Base-by-base conservation (phyloP, 225 moss, liverwort and hornwort genomes). In the Climacium dendroides region DNA sequence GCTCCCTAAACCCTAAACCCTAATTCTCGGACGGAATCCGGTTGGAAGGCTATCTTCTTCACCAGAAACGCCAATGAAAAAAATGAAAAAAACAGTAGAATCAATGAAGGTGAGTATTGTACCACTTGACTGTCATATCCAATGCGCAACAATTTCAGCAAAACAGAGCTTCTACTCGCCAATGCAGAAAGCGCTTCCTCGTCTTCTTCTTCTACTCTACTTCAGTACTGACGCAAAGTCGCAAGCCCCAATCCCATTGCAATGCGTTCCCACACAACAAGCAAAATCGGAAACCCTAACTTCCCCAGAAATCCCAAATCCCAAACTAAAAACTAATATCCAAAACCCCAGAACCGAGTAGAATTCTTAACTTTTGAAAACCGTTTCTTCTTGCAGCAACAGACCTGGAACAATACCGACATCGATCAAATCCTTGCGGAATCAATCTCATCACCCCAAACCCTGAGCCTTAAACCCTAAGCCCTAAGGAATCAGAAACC, bases 121-220 rank as follows among this genome's bases (percentile, higher is more conserved):
- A 92, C 92, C 92, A 92, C 82, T 92, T 92, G 69, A 92, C 92
- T 78, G 92, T 92, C 92, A 92, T 92, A 74, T 88, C 88, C 85
- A 86, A 88, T 34, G 62, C 20, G 83, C 86, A 80, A 76, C 48
- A 43, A 55, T 73, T 57, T 52, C 75, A 37, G 75, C 45, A 60
- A 61, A 74, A 62, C 66, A 79, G 74, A 85, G 35, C 37, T 45
- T 66, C 67, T 47, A 47, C 37, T 60, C 76, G 60, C 52, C 81
- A 71, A 89, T 24, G 37, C 16, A 58, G 58, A 43, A 22, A 41
- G 70, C 35, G 15, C 55, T 19, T 28, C 22, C 73, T 32, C 35
- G 15, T 53, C 66, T 4, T 35, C 83, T 32, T 34, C 64, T 74
- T 52, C 73, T 67, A 26, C 77, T 15, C 67, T 55, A 70, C 55